Percentiles rank a stretch among this genome's conserved stretches.
Conservation (phyloP, 495 filamentous ascomycete genomes). For the Talaromyces thailandensis region DNA sequence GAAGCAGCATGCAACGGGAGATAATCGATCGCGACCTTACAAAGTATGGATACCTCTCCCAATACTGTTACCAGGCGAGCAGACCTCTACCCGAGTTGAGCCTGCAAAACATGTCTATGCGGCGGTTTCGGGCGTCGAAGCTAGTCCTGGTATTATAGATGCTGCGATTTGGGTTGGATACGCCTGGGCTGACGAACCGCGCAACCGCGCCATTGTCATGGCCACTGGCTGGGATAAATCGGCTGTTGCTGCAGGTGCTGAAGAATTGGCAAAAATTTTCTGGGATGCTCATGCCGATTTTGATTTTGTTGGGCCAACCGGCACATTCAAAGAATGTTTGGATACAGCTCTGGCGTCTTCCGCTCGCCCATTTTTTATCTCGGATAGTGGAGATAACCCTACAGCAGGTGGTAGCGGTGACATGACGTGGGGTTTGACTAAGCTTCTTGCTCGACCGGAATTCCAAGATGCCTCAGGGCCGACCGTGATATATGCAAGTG, state of each 20-base stretch:
- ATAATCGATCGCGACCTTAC: constrained; percentile 20
- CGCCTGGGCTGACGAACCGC: constrained; percentile 50
- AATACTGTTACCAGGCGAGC: constrained; percentile 46
- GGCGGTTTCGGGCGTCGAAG: constrained; percentile 36
- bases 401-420: constrained; percentile 49
- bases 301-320: constrained; percentile 45
- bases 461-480: constrained; percentile 30
- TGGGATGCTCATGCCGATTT: constrained; percentile 42
- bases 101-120: constrained; percentile 46
- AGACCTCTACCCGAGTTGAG: constrained; percentile 48
- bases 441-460: constrained; percentile 38
- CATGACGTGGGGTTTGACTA: constrained; percentile 43
- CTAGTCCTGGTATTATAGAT: constrained; percentile 34
- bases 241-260: constrained; percentile 25
- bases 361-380: constrained; percentile 47
- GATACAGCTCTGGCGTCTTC: constrained; percentile 34
- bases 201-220: constrained; percentile 43
- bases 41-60: constrained; percentile 50
- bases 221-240: constrained; percentile 42
- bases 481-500: constrained; percentile 46
- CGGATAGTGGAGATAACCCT: constrained; percentile 50
- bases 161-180: constrained; percentile 53
- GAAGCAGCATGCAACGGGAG: not conserved
- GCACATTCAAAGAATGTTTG: constrained; percentile 39
- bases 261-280: constrained; percentile 38